phyloP scores from a whole-genome alignment of 176 grass and related monocot genomes.

The Aechmea fasciata region DNA sequence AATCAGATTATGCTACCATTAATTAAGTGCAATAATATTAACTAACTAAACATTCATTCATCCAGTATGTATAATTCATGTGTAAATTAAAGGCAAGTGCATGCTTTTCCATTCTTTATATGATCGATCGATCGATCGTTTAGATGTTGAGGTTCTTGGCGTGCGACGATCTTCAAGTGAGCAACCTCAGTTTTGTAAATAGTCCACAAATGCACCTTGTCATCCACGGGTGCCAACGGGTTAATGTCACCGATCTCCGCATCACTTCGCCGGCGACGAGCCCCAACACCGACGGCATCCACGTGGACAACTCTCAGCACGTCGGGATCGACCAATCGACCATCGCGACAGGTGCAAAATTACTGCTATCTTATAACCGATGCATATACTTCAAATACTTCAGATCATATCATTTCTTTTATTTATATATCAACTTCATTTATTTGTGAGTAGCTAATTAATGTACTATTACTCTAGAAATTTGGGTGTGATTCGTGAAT shows the following conservation, averaged over 20 bases:
- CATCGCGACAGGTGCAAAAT: conserved; percentile 19
- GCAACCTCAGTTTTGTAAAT: conserved; percentile 10
- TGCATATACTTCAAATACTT: neutral
- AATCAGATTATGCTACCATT: too few species aligned
- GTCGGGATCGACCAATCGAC: conserved; percentile 8
- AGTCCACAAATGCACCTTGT: conserved; percentile 43
- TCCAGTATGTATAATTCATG: neutral
- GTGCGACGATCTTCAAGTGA: conserved; percentile 20
- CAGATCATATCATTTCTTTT: neutral
- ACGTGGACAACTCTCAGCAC: conserved; percentile 20
- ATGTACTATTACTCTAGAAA: too few species aligned
- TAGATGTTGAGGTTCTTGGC: conserved; percentile 10
- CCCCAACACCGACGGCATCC: conserved; percentile 63
- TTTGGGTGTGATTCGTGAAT: too few species aligned
- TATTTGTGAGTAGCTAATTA: neutral
- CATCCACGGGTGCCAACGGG: conserved; percentile 6
- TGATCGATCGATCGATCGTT: neutral
- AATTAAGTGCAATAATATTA: too few species aligned
- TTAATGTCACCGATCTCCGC: conserved; percentile 12
- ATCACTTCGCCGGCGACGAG: conserved; percentile 34
- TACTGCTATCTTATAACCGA: neutral
- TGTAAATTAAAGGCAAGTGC: neutral
- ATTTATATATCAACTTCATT: neutral
- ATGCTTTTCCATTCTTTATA: neutral
- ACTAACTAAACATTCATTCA: neutral